Evolutionary conservation across 2,329 filamentous ascomycete species (phyloP), one percentile per base, ranked within the genome.

Genomic region (Aaosphaeria pasadenensis): DNA sequence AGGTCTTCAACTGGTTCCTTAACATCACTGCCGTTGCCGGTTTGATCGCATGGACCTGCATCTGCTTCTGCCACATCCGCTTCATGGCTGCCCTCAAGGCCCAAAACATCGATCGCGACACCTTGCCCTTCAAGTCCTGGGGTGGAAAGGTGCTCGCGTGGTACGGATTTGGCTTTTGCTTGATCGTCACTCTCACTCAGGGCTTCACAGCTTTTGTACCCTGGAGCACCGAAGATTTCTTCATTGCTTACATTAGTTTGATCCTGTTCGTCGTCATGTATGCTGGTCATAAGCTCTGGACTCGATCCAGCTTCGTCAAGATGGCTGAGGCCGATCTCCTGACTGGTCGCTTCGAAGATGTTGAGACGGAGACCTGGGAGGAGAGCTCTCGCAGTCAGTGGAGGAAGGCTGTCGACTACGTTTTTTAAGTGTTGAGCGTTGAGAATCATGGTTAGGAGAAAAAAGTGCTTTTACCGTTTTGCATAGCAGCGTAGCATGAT

Each of bases 281-380:
- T 58, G 5, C 81, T 9, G 81, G 77, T 3, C 85, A 87, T 73
- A 92, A 70, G 55, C 29, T 67, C 24, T 45, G 63, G 1, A 67
- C 62, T 24, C 59, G 67, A 47, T 68, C 64, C 42, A 62, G 63
- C 33, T 71, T 76, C 41, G 61, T 77, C 51, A 67, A 65, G 6
- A 57, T 73, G 3, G 51, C 52, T 5, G 71, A 75, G 11, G 74
- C 73, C 7, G 75, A 77, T 52, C 53, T 77, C 13, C 51, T 72
- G 11, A 69, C 66, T 13, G 75, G 74, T 6, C 64, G 71, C 28
- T 67, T 63, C 28, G 51, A 64, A 11, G 64, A 65, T 1, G 63
- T 65, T 38, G 35, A 51, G 2, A 44, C 59, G 5, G 63, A 68
- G 41, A 63, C 53, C 1, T 68, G 63, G 66, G 66, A 70, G 46